Base-by-base conservation (phyloP, 352 stramenopile genomes). In the Thalassiosira livingstoniorum region DNA sequence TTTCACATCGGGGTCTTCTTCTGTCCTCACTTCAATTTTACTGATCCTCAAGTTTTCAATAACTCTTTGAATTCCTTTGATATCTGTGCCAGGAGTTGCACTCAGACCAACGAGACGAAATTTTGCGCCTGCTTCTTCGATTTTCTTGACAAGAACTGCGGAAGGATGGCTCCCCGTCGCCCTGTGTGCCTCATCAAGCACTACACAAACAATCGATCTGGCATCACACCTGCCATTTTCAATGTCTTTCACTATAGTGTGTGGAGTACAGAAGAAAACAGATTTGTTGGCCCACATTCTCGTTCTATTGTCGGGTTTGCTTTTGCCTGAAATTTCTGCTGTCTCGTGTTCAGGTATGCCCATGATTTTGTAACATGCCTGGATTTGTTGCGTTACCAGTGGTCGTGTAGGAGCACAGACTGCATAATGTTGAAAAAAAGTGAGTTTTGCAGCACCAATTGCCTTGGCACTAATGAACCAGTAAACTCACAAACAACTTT, bases 261-360 rank as follows among this genome's bases (percentile, higher is more conserved):
- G 98, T 2, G 98, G 98, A 27, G 98, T 99, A 80, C 97, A 99
- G 78, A 98, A 99, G 87, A 99, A 99, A 31, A 99, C 96, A 10
- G 97, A 95, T 69, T 96, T 96, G 27, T 94, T 90, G 21, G 89
- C 81, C 97, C 97, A 99, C 0, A 99, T 88, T 58, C 65, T 29
- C 21, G 92, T 88, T 10, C 97, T 92, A 34, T 78, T 71, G 31
- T 79, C 63, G 2, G 73, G 69, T 15, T 72, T 91, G 29, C 92
- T 86, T 62, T 65, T 90, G 0, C 93, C 93, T 27, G 90, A 91
- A 23, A 97, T 77, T 39, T 96, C 83, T 7, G 92, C 93, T n/a
- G 89, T 96, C 47, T 91, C 73, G 27, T 34, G 29, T 64, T 97
- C 87, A 7, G 97, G 95, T 69, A 99, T 98, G 27, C 97, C 97